Evolutionary conservation across 768 basidiomycete species (phyloP), one percentile per base, ranked within the genome.

Genomic region (Suillus placidus): DNA sequence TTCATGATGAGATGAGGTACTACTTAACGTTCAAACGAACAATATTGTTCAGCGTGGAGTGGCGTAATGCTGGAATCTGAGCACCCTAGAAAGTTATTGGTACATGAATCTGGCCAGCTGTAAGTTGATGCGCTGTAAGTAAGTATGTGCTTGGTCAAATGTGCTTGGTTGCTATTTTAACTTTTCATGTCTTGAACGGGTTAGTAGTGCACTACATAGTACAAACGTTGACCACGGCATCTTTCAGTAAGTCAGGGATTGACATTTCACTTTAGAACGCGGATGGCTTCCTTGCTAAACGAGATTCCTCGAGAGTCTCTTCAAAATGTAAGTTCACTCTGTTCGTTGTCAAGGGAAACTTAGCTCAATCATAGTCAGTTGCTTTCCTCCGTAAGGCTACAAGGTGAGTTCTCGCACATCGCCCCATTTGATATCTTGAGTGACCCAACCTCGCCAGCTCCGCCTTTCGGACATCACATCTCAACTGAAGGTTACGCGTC

Each of bases 321-420:
- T 62, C 76, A 78, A 68, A 65, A 71, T 42, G 77, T 73, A 71
- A 64, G 78, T 72, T 47, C 20, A 40, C 30, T 60, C 56, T 51
- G 26, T 23, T 34, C 45, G 61, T 42, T 60, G 51, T 35, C n/a
- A 47, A 30, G 37, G 40, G 14, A 18, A 32, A 49, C 34, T 65
- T 20, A 6, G 67, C 66, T 70, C 54, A 69, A 65, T 30, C n/a
- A 43, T n/a, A 30, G n/a, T 18, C 72, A 87, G 85, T 75, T 84
- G 37, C 78, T 84, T 54, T 74, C 80, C 23, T 73, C 78, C 20
- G 77, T 85, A 55, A 78, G 78, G 51, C 71, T 72, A 54, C 69
- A 81, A 69, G 71, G 83, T 86, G 63, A 69, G 75, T n/a, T 40
- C 63, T 60, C 42, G 40, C 30, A 30, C 62, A 42, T 7, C 35